Percentiles rank a stretch among this genome's conserved stretches.
Evolutionary conservation across 176 grass and related monocot species (phyloP).

Genomic region (Aegilops speltoides): DNA sequence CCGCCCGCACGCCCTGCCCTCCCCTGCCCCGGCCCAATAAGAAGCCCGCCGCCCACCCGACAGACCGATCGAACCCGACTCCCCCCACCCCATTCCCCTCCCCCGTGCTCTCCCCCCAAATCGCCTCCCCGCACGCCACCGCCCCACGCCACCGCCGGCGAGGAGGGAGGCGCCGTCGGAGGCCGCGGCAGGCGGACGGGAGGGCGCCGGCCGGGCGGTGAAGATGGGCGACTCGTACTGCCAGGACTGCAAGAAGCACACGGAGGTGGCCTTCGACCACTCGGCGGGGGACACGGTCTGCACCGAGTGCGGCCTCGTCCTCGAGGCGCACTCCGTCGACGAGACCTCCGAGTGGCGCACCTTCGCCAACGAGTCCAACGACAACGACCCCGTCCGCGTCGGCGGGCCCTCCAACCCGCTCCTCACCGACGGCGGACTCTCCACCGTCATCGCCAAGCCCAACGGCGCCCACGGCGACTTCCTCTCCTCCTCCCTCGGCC

Average conservation of each 20-base stretch:
- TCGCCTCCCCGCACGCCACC: too few relatives aligned
- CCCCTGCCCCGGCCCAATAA: not conserved
- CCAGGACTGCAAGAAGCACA: constrained; percentile 86
- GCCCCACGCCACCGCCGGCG: too few relatives aligned
- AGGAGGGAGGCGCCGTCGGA: too few relatives aligned
- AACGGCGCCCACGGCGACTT: constrained; percentile 71
- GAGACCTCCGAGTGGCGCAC: constrained; percentile 91
- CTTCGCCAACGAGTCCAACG: constrained; percentile 88
- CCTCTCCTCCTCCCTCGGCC: constrained; percentile 70
- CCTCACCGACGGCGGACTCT: constrained; percentile 75
- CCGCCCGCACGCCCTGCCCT: too few relatives aligned
- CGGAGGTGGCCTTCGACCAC: constrained; percentile 91
- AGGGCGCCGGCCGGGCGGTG: not conserved
- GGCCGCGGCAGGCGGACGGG: not conserved
- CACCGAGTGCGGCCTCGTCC: constrained; percentile 86
- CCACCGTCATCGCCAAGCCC: constrained; percentile 86
- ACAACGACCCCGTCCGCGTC: constrained; percentile 87
- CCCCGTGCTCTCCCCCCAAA: too few relatives aligned
- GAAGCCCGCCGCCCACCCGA: constrained; percentile 20
- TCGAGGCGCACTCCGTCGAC: constrained; percentile 86
- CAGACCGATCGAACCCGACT: not conserved
- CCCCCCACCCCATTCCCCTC: not conserved
- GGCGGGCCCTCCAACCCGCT: constrained; percentile 78
- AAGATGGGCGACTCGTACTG: constrained; percentile 79
- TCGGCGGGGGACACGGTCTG: constrained; percentile 89